Evolutionary conservation across 2,329 filamentous ascomycete species (phyloP), one percentile per base, ranked within the genome.

Genomic region (Botrytis paeoniae): DNA sequence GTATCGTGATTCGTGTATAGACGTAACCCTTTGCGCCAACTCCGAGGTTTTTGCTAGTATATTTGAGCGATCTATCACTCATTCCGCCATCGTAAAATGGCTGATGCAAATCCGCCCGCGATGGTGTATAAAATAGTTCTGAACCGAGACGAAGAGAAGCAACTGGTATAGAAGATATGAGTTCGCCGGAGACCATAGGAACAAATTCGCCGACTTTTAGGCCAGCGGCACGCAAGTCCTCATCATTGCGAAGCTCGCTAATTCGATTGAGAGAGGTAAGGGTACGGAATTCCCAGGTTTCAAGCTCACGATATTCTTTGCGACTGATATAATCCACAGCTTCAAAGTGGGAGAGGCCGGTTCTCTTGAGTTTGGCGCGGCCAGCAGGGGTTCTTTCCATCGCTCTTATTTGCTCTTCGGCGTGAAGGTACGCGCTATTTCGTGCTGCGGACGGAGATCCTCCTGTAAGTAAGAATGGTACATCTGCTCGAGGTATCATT

Each of bases 111-210:
- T 35, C 35, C 37, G n/a, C 61, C 5, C 60, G 60, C 4, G 61
- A 35, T 20, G 18, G 45, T 10, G 37, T 20, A 54, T 41, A 8
- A 2, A 20, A 22, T 20, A 70, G 41, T 4, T 70, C 43, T 20
- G 74, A 73, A 16, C 79, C 79, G n/a, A 81, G 75, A 39, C 78
- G 76, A n/a, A 81, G 45, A 37, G 75, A 80, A 9, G 75, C 78
- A 57, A 80, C 69, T 0, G 80, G 79, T 14, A 80, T 41, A 32
- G 79, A 76, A 61, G 73, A 76, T 45, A 78, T 61, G 14, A 78
- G 41, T 43, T 78, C 77, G 14, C 78, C 72, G 1, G 69, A 75
- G 5, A 77, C 75, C 8, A 77, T 35, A 7, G 64, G 64, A 25
- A 73, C 72, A 39, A 75, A 75, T 37, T 78, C 72, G 20, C 70